Evolutionary conservation across 1,284 basidiomycete genomes (phyloP), one percentile per base, ranked within the genome.

Genomic region (Bondarzewia mesenterica): DNA sequence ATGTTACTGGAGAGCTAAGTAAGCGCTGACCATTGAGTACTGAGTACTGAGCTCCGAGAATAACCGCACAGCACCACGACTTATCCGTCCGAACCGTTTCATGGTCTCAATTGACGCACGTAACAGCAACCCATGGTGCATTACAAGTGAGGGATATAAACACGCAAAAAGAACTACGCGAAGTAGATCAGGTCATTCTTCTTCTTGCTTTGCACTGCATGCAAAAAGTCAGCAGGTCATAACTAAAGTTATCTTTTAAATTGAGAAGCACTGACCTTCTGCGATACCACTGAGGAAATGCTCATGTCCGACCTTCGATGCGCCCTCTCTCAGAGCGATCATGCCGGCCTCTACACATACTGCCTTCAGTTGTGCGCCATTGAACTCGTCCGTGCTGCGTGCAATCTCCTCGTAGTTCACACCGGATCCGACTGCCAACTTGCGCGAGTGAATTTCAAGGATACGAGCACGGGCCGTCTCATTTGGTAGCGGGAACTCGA

Each of bases 321-420:
- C 92, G 41, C 94, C 94, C 65, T 98, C 94, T 55, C 95, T 73
- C 42, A 99, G 70, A 16, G 95, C 89, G 61, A 98, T 95, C 96
- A 99, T 99, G 53, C 96, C 95, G 22, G 95, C 95, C 70, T 97
- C 94, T 12, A 98, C 87, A 72, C 94, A 93, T 18, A 97, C 86
- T 27, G 93, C 93, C 71, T 94, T 94, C 59, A 92, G 68, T 58
- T 81, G 79, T 3, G 79, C 80, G 20, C 78, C 84, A 61, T 87
- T 88, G 72, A 89, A 85, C 63, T 88, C 85, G 63, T 88, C 85
- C 15, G 85, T 87, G 50, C 77, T 80, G 52, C 84, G 68, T 10
- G 85, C 84, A 41, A 89, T 67, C 61, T 89, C 85, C 55, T 86
- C 83, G 61, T 78, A 89, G 66, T 89, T 88, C 58, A 89, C 84